phyloP scores from a whole-genome alignment of 2,329 filamentous ascomycete genomes.

The Penicillium sp. region DNA sequence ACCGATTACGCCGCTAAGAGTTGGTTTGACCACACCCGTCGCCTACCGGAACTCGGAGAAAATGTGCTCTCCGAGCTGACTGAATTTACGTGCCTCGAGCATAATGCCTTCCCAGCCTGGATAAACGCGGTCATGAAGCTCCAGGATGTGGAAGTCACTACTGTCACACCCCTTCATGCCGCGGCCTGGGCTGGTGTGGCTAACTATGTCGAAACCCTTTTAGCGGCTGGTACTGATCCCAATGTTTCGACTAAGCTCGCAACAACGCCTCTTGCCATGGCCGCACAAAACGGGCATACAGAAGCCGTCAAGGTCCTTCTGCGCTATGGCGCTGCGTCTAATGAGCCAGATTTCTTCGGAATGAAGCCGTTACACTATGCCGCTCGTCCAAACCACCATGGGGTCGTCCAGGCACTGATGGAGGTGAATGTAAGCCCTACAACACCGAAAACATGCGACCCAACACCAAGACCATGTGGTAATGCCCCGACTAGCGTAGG shows the following conservation, averaged over 20 bases:
- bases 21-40: neutral
- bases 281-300: conserved; percentile 6
- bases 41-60: neutral
- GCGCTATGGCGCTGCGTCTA: neutral
- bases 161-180: conserved; percentile 4
- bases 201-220: conserved; percentile 2
- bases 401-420: conserved; percentile 3
- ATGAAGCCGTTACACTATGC: conserved; percentile 13
- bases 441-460: neutral
- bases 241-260: neutral
- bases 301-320: neutral
- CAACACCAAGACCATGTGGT: neutral
- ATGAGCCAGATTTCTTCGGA: neutral
- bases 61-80: neutral
- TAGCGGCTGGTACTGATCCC: neutral
- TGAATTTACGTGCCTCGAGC: neutral
- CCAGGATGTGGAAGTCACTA: neutral
- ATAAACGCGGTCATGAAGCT: neutral
- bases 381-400: conserved; percentile 1
- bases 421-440: neutral
- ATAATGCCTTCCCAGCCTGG: neutral
- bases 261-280: neutral
- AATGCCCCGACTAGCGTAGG: neutral
- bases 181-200: conserved; percentile 8
- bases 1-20: neutral